A percentile compares a stretch with the other conserved stretches of the same genome.
Evolutionary conservation across 2,329 filamentous ascomycete genomes (phyloP).

Genomic region (Colletotrichum brevisporum): DNA sequence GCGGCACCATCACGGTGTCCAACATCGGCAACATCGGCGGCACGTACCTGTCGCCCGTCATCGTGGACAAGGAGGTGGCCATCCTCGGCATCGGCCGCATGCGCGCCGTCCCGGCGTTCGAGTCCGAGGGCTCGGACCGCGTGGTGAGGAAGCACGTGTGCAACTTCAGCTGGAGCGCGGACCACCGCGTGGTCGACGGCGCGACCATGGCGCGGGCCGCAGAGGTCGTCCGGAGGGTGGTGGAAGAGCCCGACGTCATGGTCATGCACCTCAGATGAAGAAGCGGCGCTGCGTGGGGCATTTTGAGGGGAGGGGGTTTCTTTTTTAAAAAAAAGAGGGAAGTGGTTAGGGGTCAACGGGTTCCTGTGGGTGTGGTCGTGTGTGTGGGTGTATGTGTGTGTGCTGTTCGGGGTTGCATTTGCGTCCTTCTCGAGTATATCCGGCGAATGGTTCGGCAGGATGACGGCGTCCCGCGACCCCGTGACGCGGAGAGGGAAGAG

Average conservation of each 20-base stretch:
- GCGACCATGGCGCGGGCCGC: constrained; percentile 94
- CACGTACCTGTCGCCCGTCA: constrained; percentile 90
- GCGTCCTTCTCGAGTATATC: neutral
- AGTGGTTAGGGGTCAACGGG: neutral
- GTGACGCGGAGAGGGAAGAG: constrained; percentile 17
- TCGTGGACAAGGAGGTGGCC: constrained; percentile 90
- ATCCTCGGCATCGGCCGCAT: constrained; percentile 91
- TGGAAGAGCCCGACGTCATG: constrained; percentile 92
- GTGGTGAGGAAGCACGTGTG: constrained; percentile 84
- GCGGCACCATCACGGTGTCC: constrained; percentile 94
- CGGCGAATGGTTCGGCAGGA: neutral
- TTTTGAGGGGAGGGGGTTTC: neutral
- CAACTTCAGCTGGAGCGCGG: constrained; percentile 96
- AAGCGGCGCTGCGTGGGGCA: neutral
- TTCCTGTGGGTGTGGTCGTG: neutral
- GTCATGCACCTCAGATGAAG: constrained; percentile 81
- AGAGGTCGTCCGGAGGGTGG: constrained; percentile 80
- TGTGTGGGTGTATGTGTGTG: too few relatives aligned
- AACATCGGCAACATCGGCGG: constrained; percentile 98
- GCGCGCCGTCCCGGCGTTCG: constrained; percentile 85
- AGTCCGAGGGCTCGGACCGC: constrained; percentile 58
- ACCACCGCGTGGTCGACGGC: constrained; percentile 94
- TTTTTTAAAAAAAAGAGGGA: too few relatives aligned
- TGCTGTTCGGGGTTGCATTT: neutral
- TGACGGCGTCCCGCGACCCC: constrained; percentile 5